Base-by-base conservation (phyloP, 78 protist genomes). In the slime mould (Dictyostelium discoideum) region DNA sequence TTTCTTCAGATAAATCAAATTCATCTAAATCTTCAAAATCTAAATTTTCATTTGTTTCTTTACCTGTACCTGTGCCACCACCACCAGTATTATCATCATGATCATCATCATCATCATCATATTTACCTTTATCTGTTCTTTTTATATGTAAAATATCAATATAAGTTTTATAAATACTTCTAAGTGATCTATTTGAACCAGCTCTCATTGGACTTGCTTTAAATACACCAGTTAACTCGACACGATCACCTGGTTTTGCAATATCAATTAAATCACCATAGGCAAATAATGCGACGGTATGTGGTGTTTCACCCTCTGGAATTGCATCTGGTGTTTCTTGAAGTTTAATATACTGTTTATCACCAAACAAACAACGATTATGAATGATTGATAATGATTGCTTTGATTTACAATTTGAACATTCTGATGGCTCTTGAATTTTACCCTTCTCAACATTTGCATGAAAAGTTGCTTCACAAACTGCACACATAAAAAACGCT, bases 251-350 rank as follows among this genome's bases (percentile, higher is more conserved):
- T 0, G 99, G 99, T 50, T 83, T 97, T 3, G 88, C 93, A 16
- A 67, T 40, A 76, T 99, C 99, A 39, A 99, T 99, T 10, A 99
- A 89, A 3, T 85, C 97, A 32, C 88, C 98, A 83, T 85, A 98
- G 3, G 95, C 85, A 20, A 92, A 63, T 13, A 99, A 32, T 0
- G 96, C 87, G 5, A 99, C 98, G 0, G 99, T 97, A 39, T 88
- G 96, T 16, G 99, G 99, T 7, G 99, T 99, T 79, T 98, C 99
- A 48, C 99, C 99, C 69, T 98, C 99, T 65, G 98, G 98, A 7
- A 98, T 95, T 46, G 94, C 85, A 77, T 97, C 99, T 0, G 99
- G 99, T 5, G 98, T 87, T 80, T 99, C 99, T 84, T 99, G 99
- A 4, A 99, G 89, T 39, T 96, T 84, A 4, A 99, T 73, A 40